Evolutionary conservation across 345 rosid species (phyloP).

Genomic region (Eucalyptus dawsonii): DNA sequence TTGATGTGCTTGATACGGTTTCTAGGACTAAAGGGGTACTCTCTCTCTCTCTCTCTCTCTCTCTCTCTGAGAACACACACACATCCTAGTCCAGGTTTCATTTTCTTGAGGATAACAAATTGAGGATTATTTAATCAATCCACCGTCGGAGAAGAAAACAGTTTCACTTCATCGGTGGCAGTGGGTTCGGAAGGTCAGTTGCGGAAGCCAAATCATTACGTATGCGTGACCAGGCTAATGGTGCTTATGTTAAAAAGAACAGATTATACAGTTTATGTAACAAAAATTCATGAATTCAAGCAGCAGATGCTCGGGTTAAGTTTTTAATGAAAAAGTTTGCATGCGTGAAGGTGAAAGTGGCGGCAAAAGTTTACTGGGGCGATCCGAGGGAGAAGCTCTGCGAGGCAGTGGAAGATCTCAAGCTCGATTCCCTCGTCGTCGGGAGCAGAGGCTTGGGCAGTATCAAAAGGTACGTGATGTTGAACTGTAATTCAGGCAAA

Average conservation of each 20-base stretch:
- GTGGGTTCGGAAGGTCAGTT: background rate
- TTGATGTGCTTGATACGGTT: conserved; percentile 17
- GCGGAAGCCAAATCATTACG: background rate
- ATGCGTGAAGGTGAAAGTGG: conserved; percentile 26
- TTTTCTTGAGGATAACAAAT: background rate
- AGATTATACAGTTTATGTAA: background rate
- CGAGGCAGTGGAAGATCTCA: conserved; percentile 34
- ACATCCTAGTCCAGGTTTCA: background rate
- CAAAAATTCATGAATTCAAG: background rate
- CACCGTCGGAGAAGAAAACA: background rate
- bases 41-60: background rate
- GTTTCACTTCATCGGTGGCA: background rate
- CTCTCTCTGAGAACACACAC: background rate
- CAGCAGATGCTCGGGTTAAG: background rate
- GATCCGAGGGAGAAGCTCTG: conserved; percentile 46
- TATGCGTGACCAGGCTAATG: background rate
- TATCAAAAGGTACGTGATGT: conserved; percentile 19
- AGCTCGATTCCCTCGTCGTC: conserved; percentile 29
- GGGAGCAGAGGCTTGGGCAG: conserved; percentile 49
- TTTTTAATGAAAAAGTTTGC: background rate
- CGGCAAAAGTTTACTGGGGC: conserved; percentile 51
- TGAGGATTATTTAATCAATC: background rate
- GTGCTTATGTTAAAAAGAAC: background rate
- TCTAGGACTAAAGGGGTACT: conserved; percentile 27
- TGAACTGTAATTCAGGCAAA: background rate